Percentiles rank a stretch among this genome's conserved stretches.
phyloP scores from a whole-genome alignment of 208 protist species.

The Strigomonas culicis region DNA sequence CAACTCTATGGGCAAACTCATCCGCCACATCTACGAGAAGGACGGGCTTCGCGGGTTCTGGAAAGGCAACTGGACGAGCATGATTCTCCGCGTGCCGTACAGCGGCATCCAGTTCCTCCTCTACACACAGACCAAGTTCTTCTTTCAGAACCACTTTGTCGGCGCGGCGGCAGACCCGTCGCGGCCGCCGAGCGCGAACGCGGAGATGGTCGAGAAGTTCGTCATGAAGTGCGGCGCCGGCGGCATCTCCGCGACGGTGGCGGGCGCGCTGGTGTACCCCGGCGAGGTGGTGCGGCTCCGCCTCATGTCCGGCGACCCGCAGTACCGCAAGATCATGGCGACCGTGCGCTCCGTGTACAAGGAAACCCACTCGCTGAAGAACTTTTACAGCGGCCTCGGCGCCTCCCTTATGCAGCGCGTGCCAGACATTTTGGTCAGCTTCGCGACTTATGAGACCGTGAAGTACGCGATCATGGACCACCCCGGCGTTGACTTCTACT shows the following conservation, averaged over 20 bases:
- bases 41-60: conserved; percentile 81
- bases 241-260: conserved; percentile 75
- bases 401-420: conserved; percentile 84
- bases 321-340: conserved; percentile 57
- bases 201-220: conserved; percentile 53
- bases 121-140: conserved; percentile 79
- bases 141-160: conserved; percentile 62
- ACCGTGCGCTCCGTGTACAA: conserved; percentile 59
- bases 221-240: conserved; percentile 85
- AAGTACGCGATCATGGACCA: conserved; percentile 76
- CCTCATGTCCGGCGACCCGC: conserved; percentile 79
- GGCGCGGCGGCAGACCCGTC: background rate
- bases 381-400: conserved; percentile 86
- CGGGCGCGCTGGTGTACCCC: conserved; percentile 77
- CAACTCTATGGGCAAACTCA: conserved; percentile 23
- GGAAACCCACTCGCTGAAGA: conserved; percentile 71
- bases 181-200: background rate
- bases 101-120: conserved; percentile 84
- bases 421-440: conserved; percentile 84
- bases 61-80: conserved; percentile 86
- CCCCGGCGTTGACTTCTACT: conserved; percentile 30
- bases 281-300: conserved; percentile 87
- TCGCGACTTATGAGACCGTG: conserved; percentile 86
- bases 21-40: conserved; percentile 38
- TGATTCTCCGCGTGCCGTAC: conserved; percentile 89